Percentiles rank a stretch among this genome's conserved stretches.
phyloP scores from a whole-genome alignment of 2,329 filamentous ascomycete genomes.

The Colletotrichum zoysiae region DNA sequence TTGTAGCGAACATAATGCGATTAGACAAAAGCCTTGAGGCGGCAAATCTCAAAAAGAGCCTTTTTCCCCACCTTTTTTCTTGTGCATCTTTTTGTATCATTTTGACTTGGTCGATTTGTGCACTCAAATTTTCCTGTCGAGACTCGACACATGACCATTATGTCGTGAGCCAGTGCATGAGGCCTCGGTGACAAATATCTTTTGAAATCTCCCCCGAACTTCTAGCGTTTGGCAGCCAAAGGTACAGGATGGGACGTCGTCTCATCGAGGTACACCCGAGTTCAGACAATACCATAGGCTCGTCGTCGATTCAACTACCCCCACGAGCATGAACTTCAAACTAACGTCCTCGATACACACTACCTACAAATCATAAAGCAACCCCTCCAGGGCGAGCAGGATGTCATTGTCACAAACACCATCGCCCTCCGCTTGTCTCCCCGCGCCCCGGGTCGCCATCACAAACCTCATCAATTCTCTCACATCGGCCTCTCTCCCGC shows the following conservation, averaged over 20 bases:
- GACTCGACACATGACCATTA: background rate
- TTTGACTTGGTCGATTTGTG: background rate
- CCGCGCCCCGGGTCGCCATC: constrained; percentile 60
- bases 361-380: background rate
- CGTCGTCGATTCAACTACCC: background rate
- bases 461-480: constrained; percentile 63
- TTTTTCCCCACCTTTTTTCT: constrained; percentile 7
- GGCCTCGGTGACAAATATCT: background rate
- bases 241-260: background rate
- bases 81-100: constrained; percentile 1
- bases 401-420: constrained; percentile 12
- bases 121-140: background rate
- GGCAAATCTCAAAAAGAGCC: constrained; percentile 32
- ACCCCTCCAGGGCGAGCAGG: background rate
- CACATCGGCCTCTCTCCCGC: constrained; percentile 45
- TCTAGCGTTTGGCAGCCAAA: background rate
- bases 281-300: background rate
- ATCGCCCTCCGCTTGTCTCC: constrained; percentile 44
- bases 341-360: background rate
- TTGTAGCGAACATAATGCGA: constrained; percentile 38
- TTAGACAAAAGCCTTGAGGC: constrained; percentile 42
- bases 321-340: background rate
- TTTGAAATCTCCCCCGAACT: too few relatives aligned
- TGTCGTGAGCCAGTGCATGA: too few relatives aligned
- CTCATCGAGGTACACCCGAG: background rate